Percentiles rank a stretch among this genome's conserved stretches.
Conservation (phyloP, 768 basidiomycete genomes). For the Imleria badia region DNA sequence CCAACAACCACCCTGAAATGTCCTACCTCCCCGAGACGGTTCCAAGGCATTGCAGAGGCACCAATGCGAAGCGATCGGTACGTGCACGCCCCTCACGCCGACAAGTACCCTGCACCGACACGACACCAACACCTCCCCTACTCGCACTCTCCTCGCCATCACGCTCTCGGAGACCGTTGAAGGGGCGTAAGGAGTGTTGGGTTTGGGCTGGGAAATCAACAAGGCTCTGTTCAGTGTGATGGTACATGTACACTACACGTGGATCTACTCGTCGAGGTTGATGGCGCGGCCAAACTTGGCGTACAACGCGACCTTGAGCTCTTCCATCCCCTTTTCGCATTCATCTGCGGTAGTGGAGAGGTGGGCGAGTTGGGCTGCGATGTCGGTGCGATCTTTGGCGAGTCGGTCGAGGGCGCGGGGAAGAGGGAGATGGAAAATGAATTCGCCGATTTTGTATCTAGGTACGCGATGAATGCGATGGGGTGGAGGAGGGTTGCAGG, state of each 20-base stretch:
- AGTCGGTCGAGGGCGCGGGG: constrained; percentile 67
- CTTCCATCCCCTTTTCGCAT: constrained; percentile 78
- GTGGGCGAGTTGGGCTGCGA: constrained; percentile 54
- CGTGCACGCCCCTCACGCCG: no score
- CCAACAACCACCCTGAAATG: no score
- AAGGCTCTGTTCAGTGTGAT: background rate
- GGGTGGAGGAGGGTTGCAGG: background rate
- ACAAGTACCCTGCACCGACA: no score
- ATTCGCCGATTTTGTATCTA: constrained; percentile 89
- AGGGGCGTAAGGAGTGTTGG: no score
- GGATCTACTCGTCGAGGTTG: constrained; percentile 75
- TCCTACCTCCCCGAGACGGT: no score
- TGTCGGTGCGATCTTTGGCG: constrained; percentile 61
- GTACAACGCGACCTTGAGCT: constrained; percentile 75
- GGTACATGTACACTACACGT: constrained; percentile 1
- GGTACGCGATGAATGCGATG: constrained; percentile 58
- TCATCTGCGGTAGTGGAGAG: constrained; percentile 55
- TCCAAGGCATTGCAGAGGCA: no score
- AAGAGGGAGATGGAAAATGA: constrained; percentile 79
- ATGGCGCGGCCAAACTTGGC: constrained; percentile 93
- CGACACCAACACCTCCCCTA: no score
- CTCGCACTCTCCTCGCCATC: no score
- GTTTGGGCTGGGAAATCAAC: no score
- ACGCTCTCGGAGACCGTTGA: no score
- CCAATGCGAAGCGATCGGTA: no score